Conservation (phyloP, 139 green algal species). For the Chlorella ohadii region DNA sequence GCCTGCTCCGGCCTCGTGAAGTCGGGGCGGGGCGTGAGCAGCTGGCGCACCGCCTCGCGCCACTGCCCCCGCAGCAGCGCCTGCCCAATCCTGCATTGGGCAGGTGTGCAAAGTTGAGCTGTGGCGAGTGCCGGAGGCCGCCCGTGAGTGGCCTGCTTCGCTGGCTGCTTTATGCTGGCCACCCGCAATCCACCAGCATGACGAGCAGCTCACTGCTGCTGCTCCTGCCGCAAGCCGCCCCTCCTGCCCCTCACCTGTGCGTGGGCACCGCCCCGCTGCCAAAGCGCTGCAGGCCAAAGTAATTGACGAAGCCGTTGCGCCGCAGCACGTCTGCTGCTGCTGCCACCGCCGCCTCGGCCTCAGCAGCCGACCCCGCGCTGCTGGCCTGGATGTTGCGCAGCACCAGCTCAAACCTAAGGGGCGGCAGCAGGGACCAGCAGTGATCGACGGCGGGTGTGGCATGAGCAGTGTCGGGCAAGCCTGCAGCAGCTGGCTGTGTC, state of each 20-base stretch:
- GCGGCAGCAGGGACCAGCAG: neutral
- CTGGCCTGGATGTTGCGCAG: conserved; percentile 62
- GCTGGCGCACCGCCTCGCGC: conserved; percentile 65
- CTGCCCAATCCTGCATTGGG: conserved; percentile 66
- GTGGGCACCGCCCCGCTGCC: conserved; percentile 78
- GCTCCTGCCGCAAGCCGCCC: neutral
- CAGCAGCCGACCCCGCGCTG: neutral
- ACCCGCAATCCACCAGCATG: too few species aligned
- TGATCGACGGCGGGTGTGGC: too few species aligned
- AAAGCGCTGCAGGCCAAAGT: conserved; percentile 97
- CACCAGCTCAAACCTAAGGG: conserved; percentile 72
- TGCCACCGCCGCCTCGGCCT: conserved; percentile 36
- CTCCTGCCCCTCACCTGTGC: conserved; percentile 54
- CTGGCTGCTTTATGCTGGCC: too few species aligned
- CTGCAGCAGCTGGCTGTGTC: too few species aligned
- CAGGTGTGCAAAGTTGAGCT: neutral
- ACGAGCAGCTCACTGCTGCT: too few species aligned
- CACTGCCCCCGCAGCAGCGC: conserved; percentile 82
- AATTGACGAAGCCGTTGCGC: conserved; percentile 91
- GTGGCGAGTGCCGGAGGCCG: neutral
- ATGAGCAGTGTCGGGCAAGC: too few species aligned
- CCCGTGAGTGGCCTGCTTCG: neutral
- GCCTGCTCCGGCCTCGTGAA: conserved; percentile 28
- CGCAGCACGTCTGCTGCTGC: conserved; percentile 59
- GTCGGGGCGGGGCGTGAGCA: conserved; percentile 60